A percentile compares a stretch with the other conserved stretches of the same genome.
These are phyloP conservation scores for Chalciporus sp. DNA, from an alignment of 1,284 basidiomycete species.

Conservation along the genomic window DNA sequence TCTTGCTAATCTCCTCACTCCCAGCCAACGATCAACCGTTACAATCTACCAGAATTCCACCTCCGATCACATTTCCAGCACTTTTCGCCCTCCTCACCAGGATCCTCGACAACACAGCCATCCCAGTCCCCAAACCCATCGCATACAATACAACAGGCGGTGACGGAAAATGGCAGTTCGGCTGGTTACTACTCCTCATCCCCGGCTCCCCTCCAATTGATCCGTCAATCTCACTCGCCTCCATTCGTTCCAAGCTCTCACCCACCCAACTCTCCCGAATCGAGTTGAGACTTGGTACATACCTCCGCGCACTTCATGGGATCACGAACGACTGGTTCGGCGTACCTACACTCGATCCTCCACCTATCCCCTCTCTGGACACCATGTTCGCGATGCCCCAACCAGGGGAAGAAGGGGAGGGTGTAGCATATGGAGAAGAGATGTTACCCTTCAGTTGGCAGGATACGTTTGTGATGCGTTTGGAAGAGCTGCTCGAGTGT, in stretches of 20 bases:
- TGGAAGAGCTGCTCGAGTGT: slow-evolving; percentile 55
- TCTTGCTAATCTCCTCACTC: slow-evolving; percentile 24
- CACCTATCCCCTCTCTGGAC: slow-evolving; percentile 11
- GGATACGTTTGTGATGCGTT: slow-evolving; percentile 60
- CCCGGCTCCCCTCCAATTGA: slow-evolving; percentile 5
- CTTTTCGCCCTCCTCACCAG: slow-evolving; percentile 25
- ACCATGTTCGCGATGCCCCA: slow-evolving; percentile 12
- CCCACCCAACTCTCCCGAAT: slow-evolving; percentile 46
- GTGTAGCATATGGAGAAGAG: slow-evolving; percentile 32
- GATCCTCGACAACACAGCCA: slow-evolving; percentile 25
- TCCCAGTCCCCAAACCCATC: slow-evolving; percentile 31
- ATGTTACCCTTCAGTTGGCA: slow-evolving; percentile 66
- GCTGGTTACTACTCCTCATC: slow-evolving; percentile 26
- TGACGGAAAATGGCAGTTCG: slow-evolving; percentile 22
- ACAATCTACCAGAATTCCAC: background rate
- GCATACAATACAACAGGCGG: slow-evolving; percentile 14
- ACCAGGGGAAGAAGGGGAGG: slow-evolving; percentile 6
- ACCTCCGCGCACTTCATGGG: slow-evolving; percentile 61
- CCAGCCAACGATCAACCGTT: background rate
- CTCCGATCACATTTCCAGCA: slow-evolving; percentile 21
- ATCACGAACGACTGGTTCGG: slow-evolving; percentile 77
- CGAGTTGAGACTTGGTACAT: slow-evolving; percentile 58
- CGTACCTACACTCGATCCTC: slow-evolving; percentile 31
- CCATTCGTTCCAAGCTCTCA: slow-evolving; percentile 43
- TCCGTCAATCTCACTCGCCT: slow-evolving; percentile 29